Conservation (phyloP, 768 basidiomycete genomes). For the Termitomyces titanicus region DNA sequence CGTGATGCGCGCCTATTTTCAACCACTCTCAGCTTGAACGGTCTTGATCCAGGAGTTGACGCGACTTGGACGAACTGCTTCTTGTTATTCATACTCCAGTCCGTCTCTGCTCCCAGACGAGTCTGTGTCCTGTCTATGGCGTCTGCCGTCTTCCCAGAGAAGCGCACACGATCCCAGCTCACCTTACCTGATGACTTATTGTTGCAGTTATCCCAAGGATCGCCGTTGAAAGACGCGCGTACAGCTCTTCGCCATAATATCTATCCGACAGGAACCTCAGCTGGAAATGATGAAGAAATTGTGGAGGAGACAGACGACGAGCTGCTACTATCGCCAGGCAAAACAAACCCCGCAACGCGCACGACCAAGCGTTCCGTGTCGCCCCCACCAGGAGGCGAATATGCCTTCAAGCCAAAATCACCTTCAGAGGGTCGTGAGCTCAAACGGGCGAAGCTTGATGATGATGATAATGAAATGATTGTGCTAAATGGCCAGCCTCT, state of each 20-base stretch:
- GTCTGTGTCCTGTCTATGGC: conserved; percentile 1
- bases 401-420: conserved; percentile 19
- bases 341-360: conserved; percentile 17
- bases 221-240: conserved; percentile 53
- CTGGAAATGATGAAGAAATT: conserved; percentile 8
- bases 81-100: background rate
- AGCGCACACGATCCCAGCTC: conserved; percentile 52
- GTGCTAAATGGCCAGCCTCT: conserved; percentile 12
- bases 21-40: conserved; percentile 12
- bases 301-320: conserved; percentile 42
- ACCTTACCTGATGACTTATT: conserved; percentile 44
- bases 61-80: conserved; percentile 5
- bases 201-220: conserved; percentile 36
- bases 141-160: conserved; percentile 22
- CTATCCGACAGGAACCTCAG: conserved; percentile 4
- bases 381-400: conserved; percentile 29
- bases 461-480: conserved; percentile 15
- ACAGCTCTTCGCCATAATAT: conserved; percentile 24
- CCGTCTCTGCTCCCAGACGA: background rate
- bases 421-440: conserved; percentile 27
- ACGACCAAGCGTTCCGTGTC: conserved; percentile 39
- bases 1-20: conserved; percentile 29
- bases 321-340: conserved; percentile 41
- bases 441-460: conserved; percentile 35
- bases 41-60: conserved; percentile 4